phyloP scores from a whole-genome alignment of 2,329 filamentous ascomycete species.

The Pseudogymnoascus destructans region DNA sequence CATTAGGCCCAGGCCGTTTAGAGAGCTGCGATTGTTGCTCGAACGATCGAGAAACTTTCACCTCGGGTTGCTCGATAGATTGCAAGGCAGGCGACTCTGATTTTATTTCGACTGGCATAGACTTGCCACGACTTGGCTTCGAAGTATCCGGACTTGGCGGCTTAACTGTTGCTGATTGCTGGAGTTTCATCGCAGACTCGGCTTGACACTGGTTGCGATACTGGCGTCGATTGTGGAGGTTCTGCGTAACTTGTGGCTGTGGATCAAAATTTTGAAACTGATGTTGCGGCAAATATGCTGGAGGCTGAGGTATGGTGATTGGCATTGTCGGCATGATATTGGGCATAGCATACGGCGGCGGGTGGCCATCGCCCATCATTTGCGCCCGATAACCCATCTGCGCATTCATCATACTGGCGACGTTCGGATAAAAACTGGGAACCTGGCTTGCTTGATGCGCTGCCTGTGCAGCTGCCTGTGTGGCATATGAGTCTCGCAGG shows the following conservation, averaged over 20 bases:
- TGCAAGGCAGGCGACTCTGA: neutral
- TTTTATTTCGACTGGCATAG: slow-evolving; percentile 1
- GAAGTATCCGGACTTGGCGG: neutral
- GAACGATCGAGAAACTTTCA: neutral
- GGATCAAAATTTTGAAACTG: neutral
- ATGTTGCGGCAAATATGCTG: neutral
- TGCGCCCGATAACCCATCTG: neutral
- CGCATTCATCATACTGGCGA: neutral
- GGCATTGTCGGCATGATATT: neutral
- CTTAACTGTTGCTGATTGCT: neutral
- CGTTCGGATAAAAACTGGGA: neutral
- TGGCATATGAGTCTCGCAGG: neutral
- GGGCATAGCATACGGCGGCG: neutral
- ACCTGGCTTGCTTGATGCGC: neutral
- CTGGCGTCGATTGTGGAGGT: neutral
- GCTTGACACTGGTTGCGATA: neutral
- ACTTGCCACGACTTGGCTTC: neutral
- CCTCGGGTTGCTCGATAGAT: neutral
- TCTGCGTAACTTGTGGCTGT: neutral
- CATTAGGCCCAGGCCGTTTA: neutral
- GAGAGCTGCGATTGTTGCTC: neutral
- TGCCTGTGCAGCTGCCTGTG: neutral
- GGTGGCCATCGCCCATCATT: neutral
- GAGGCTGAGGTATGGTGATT: neutral
- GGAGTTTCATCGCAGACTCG: neutral